Base-by-base conservation (phyloP, 768 basidiomycete genomes). In the Daedaleopsis nitida region DNA sequence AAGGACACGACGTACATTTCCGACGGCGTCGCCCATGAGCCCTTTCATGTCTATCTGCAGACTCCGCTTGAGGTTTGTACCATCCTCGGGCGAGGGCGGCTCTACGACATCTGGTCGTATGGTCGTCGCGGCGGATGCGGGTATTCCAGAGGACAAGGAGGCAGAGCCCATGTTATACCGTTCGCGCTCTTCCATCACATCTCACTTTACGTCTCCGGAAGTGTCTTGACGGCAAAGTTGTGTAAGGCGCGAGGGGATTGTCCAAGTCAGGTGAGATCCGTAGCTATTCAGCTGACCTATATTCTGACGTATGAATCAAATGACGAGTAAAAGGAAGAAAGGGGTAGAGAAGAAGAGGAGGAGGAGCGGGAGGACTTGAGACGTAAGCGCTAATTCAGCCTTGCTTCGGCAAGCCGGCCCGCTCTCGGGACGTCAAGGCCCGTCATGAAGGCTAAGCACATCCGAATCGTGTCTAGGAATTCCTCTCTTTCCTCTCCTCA, bases 11-110 rank as follows among this genome's bases (percentile, higher is more conserved):
- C 89, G 70, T 57, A 92, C 91, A 72, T 91, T 93, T 10, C 91
- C 91, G 1, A 93, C 89, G 24, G 90, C 90, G 71, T 91, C 89
- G 2, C 91, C 91, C 5, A 92, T 87, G 39, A 92, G 76, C 35
- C 78, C 82, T 69, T 90, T 89, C 86, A 92, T 91, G 65, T 91
- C 87, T 62, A 92, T 91, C 70, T 89, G 82, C 60, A 91, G 72
- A 60, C 81, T 85, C 53, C 80, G 76, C 54, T 77, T 76, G 65
- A 89, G 80, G 64, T 84, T 87, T 17, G 81, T 79, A 10, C 82
- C 80, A 67, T 91, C 86, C 60, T 89, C 86, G 5, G 70, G 72
- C 8, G 72, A 71, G 19, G 69, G 61, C 8, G 71, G 62, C 9
- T 58, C 63, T 35, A 17, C 44, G 5, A 61, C 54, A n/a, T 55